Base-by-base conservation (phyloP, 192 early-diverging fungal genomes). In the Coemansia sp. region DNA sequence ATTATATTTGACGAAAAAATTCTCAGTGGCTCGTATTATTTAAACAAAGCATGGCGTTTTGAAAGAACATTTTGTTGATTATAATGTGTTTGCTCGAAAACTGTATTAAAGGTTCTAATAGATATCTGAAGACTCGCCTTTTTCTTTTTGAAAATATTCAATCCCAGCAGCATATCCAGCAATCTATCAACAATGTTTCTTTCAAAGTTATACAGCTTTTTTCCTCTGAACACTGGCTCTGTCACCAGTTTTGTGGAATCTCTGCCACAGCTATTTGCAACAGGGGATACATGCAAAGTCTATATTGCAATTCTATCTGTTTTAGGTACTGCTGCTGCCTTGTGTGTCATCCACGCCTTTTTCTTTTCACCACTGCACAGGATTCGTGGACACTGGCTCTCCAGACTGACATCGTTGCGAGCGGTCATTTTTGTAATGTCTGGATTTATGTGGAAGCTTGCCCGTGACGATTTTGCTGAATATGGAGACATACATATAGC, bases 401-500 rank as follows among this genome's bases (percentile, higher is more conserved):
- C 52, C 6, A 8, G 52, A 8, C 52, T 54, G 9, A 54, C 52
- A 9, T 54, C 52, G 0, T 19, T 54, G 12, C 52, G 52, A 11
- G 52, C 52, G 3, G 52, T 26, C 21, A 10, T 54, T 3, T 19
- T 54, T 26, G 26, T 54, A 11, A 19, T 19, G 9, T 26, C 52
- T 21, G 52, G 52, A 1, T 54, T 54, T 54, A 54, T 54, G 52
- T 54, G 52, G 52, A 7, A 9, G 2, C 52, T 54, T 11, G 52
- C 52, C 21, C 52, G 52, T 9, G 23, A 54, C 6, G 52, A 26
- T 13, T 54, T 54, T 54, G 52, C 19, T 26, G 21, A 54, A 9
- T 75, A 75, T 19, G 73, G 73, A 42, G 73, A 75, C 23, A 61
- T 75, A 13, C 69, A 26, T 41, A 44, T 75, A 11, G 56, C 56